phyloP scores from a whole-genome alignment of 192 early-diverging fungal species.

The Linnemannia schmuckeri region DNA sequence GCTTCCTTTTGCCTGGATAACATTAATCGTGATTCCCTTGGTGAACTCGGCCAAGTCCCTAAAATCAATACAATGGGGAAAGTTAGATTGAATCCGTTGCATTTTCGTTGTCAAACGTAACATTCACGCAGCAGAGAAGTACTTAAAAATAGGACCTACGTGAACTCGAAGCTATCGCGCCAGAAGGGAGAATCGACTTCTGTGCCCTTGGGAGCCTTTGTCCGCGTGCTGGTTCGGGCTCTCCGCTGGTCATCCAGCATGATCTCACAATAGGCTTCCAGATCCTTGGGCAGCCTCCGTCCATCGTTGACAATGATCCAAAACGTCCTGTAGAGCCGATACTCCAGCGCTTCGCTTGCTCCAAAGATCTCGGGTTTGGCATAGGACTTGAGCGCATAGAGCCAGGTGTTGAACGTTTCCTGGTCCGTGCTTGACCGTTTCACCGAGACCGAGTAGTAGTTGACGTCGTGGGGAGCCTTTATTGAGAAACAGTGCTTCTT shows the following conservation, averaged over 20 bases:
- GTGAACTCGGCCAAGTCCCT: constrained; percentile 39
- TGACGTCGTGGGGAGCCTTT: constrained; percentile 31
- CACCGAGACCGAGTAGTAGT: constrained; percentile 48
- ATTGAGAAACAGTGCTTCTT: constrained; percentile 52
- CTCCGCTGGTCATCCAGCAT: constrained; percentile 59
- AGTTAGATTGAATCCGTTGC: neutral
- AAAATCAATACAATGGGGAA: neutral
- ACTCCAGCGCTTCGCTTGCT: constrained; percentile 29
- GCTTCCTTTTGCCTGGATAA: constrained; percentile 41
- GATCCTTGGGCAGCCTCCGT: constrained; percentile 32
- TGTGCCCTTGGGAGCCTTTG: constrained; percentile 21
- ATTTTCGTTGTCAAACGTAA: neutral
- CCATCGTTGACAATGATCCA: constrained; percentile 49
- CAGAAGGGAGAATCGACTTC: constrained; percentile 54
- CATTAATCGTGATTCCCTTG: constrained; percentile 49
- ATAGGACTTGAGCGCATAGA: constrained; percentile 49
- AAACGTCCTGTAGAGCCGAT: constrained; percentile 47
- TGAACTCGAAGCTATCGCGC: constrained; percentile 61
- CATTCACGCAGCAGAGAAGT: neutral
- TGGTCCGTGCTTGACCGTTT: constrained; percentile 40
- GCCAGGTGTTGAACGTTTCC: constrained; percentile 43
- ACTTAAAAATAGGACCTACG: constrained; percentile 29
- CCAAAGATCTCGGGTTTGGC: constrained; percentile 56
- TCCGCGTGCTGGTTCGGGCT: constrained; percentile 56
- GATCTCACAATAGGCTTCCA: constrained; percentile 62